Evolutionary conservation across 2,329 filamentous ascomycete genomes (phyloP).

Genomic region (Cladosporium sp.): DNA sequence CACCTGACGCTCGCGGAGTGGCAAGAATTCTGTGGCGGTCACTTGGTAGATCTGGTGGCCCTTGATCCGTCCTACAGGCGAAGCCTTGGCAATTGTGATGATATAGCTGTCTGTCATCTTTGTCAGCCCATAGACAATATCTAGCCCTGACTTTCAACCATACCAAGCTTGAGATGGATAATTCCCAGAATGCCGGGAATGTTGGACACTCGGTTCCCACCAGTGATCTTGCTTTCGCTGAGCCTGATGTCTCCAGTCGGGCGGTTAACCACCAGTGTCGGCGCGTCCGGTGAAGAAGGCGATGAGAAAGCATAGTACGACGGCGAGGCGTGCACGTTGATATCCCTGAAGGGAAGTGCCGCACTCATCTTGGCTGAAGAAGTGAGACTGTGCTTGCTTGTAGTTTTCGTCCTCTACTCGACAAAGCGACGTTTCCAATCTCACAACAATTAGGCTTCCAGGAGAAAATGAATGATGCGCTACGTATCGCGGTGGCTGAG

Average conservation of each 20-base stretch:
- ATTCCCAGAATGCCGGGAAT: conserved; percentile 94
- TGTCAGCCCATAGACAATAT: conserved; percentile 22
- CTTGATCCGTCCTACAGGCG: conserved; percentile 85
- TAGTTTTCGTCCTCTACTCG: background rate
- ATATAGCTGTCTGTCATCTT: conserved; percentile 81
- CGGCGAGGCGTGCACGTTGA: conserved; percentile 90
- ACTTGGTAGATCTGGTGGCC: conserved; percentile 97
- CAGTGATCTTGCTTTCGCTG: conserved; percentile 73
- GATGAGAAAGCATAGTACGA: conserved; percentile 97
- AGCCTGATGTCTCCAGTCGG: conserved; percentile 89
- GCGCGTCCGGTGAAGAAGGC: conserved; percentile 86
- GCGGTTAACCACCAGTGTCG: conserved; percentile 84
- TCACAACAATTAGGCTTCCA: conserved; percentile 2
- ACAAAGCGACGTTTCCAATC: background rate
- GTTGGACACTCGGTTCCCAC: conserved; percentile 84
- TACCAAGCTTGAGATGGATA: conserved; percentile 90
- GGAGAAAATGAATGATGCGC: conserved; percentile 11
- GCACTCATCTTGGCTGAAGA: conserved; percentile 47
- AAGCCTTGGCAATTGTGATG: conserved; percentile 91
- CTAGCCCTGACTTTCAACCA: conserved; percentile 27
- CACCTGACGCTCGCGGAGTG: conserved; percentile 86
- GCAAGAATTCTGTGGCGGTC: conserved; percentile 85
- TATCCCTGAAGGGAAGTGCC: conserved; percentile 81
- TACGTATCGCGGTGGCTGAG: conserved; percentile 17
- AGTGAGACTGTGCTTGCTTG: background rate